phyloP scores from a whole-genome alignment of 1,139 yeast species.

The Hemisphaericaspora xylanilytica region DNA sequence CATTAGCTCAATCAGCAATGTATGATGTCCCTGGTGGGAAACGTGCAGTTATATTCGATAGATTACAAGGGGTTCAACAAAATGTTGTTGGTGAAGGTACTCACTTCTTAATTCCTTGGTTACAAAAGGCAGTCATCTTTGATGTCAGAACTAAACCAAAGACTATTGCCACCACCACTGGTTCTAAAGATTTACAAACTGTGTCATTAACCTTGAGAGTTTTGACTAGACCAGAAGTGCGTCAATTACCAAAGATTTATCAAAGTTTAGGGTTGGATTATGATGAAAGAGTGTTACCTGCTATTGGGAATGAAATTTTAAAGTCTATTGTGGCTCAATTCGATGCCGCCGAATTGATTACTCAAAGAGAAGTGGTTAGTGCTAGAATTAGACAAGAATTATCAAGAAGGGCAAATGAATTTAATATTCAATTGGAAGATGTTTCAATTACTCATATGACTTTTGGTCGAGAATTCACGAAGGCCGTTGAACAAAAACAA shows the following conservation, averaged over 20 bases:
- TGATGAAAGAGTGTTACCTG: constrained; percentile 95
- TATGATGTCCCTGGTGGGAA: constrained; percentile 96
- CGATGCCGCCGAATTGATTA: constrained; percentile 96
- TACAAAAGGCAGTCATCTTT: constrained; percentile 83
- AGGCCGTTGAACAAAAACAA: constrained; percentile 98
- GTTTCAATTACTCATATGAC: constrained; percentile 98
- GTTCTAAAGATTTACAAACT: constrained; percentile 95
- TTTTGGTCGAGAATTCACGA: constrained; percentile 94
- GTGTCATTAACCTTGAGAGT: constrained; percentile 92
- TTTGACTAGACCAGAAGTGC: constrained; percentile 89
- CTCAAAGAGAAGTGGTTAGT: constrained; percentile 94
- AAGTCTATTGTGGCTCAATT: constrained; percentile 96
- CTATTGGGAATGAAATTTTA: constrained; percentile 94
- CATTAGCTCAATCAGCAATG: constrained; percentile 68
- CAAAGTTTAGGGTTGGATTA: constrained; percentile 91
- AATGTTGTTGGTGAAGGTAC: constrained; percentile 94
- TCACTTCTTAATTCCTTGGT: constrained; percentile 93
- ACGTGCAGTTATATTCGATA: constrained; percentile 92
- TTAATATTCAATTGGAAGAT: constrained; percentile 89
- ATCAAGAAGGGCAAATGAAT: constrained; percentile 79
- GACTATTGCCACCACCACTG: constrained; percentile 91
- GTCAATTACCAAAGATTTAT: constrained; percentile 77
- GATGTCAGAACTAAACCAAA: constrained; percentile 93
- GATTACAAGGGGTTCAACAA: constrained; percentile 84
- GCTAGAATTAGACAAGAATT: constrained; percentile 87